Base-by-base conservation (phyloP, 2,329 filamentous ascomycete species). In the Aspergillus sp. region DNA sequence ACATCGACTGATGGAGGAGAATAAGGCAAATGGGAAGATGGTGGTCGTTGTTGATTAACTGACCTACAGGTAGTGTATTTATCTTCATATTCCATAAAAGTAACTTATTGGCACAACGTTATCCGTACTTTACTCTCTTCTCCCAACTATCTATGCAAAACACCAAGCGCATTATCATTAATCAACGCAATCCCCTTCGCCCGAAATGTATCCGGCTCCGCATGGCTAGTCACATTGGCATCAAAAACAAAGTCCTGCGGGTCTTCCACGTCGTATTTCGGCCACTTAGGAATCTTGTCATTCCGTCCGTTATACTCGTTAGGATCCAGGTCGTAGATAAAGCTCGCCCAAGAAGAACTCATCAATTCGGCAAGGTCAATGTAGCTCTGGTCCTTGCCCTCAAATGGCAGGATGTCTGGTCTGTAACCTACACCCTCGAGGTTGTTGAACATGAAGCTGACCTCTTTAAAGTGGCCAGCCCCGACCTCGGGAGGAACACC, bases 341-440 rank as follows among this genome's bases (percentile, higher is more conserved):
- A 61, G 19, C 56, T 61, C 9, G 56, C 19, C 61, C 59, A 63
- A 40, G 61, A 60, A 7, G 45, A 48, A 20, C 48, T 42, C 57
- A 61, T 60, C 46, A 51, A 39, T 12, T 17, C 15, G 6, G 39
- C 58, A 44, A 24, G 39, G 19, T 27, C 39, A 15, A 30, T 34
- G 15, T 42, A 54, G 5, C 24, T 58, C 45, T 44, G 22, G 17
- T 4, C 39, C 27, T 52, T 52, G 2, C 39, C 48, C 5, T 51
- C 48, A 3, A 51, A 9, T 4, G 41, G 17, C 44, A 22, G 12
- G 5, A 27, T 51, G 41, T 12, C n/a, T 15, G 5, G 37, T 24
- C 20, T 54, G 15, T 37, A 41, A 2, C 58, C 59, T 5, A 59
- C 41, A 13, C 50, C 54, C 3, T 52, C 41, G 3, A 46, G 20